Evolutionary conservation across 192 early-diverging fungal genomes (phyloP), one percentile per base, ranked within the genome.

Genomic region (Physocladia obscura): DNA sequence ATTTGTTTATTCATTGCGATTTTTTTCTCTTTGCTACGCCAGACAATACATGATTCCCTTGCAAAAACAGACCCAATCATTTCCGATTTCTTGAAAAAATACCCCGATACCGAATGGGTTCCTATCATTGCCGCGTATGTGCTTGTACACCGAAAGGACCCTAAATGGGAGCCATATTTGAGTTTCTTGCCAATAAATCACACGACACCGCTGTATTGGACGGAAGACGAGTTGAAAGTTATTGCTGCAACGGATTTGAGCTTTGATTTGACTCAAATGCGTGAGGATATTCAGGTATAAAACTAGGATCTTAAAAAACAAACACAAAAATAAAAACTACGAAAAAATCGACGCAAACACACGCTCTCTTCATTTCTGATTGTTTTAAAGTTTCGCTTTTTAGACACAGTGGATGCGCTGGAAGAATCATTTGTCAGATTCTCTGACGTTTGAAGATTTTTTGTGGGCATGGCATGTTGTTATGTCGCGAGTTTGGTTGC

Each of bases 91-190:
- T 15, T 50, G 30, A 11, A 21, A 21, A 51, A 26, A 21, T 64
- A 50, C 32, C 62, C 62, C 0, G 52, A 64, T 6, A 64, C 47
- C 15, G 62, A 52, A 4, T 64, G 62, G 62, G 62, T 64, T 26
- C 31, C 62, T 26, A 64, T 64, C 37, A 64, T 64, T 50, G 62
- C 47, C 6, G 44, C 49, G 1, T 64, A 27, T 32, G 36, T 64
- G 11, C 1, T 64, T 5, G 21, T 64, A n/a, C 44, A 64, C 19
- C 5, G 62, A n/a, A 50, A 49, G 3, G 32, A 51, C 35, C 48
- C 44, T 19, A 1, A 27, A 17, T 64, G 62, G 62, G n/a, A 64
- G 30, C 30, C 44, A 19, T 64, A 64, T 30, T 0, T 64, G 3
- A 19, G 6, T 29, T 64, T 64, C 32, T 26, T 64, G 26, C 62